Base-by-base conservation (phyloP, 257 asterid genomes). In the Scutellaria minor region DNA sequence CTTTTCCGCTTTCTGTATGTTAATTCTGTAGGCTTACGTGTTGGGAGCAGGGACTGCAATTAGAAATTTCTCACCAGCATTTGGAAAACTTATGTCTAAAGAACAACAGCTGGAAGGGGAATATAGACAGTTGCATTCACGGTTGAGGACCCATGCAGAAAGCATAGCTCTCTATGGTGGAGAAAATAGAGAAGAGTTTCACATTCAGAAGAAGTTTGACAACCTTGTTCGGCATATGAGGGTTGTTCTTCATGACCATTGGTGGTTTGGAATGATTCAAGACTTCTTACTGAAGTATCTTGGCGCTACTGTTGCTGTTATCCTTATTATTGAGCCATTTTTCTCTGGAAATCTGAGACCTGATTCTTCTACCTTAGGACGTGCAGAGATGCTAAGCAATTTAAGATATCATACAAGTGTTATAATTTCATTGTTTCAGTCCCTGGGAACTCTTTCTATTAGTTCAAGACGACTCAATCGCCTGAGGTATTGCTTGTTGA, bases 251-350 rank as follows among this genome's bases (percentile, higher is more conserved):
- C 98, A 92, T 80, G 96, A 95, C 35, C 96, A 90, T 78, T 95
- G 99, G 99, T 95, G 99, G 99, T 95, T 95, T 86, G 99, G 99
- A 88, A 95, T 95, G 99, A 95, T 95, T 83, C 99, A 95, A 70
- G 99, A 95, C 80, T 95, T 95, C 79, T 79, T 95, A 71, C 82
- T 90, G 70, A 95, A 95, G 89, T 95, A 95, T 85, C 96, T 95
- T 78, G 99, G 99, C 74, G 99, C 99, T 67, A 95, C 99, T 51
- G 95, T 95, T 83, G 98, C 99, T 76, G 98, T 95, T 80, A 85
- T 95, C 84, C 83, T 95, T 86, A 95, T 95, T 58, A 90, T 95
- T 66, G 99, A 95, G 86, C 99, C 99, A 37, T 95, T 95, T 77
- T 95, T 95, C 78, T 88, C 99, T 66, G 99, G 99, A 13, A 82